Percentiles rank a stretch among this genome's conserved stretches.
These are phyloP conservation scores for Berkeleyomyces basicola DNA, from an alignment of 2,329 filamentous ascomycete species.

Conservation along the genomic window DNA sequence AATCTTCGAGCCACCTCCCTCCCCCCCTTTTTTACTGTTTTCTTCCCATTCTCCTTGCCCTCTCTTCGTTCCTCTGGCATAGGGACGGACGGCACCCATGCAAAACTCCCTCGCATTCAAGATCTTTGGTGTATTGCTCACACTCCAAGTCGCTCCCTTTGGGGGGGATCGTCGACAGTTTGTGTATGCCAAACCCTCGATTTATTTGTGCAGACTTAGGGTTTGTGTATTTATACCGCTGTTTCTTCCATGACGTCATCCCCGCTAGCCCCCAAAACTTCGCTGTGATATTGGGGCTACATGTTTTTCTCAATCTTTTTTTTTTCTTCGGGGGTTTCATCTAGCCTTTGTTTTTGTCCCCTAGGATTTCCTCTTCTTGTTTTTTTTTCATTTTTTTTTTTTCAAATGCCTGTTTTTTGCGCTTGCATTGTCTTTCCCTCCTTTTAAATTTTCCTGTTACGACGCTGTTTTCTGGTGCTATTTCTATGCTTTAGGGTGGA, in stretches of 20 bases:
- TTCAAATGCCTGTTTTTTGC: neutral
- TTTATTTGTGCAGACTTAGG: neutral
- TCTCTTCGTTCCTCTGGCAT: neutral
- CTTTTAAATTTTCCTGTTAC: neutral
- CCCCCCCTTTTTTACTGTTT: no score
- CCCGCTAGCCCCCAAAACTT: neutral
- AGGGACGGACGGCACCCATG: neutral
- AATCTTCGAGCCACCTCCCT: neutral
- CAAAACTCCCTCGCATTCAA: neutral
- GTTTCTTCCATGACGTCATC: slow-evolving; percentile 5
- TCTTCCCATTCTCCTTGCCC: neutral
- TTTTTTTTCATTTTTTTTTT: neutral
- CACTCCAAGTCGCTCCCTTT: neutral
- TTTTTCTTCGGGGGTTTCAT: no score
- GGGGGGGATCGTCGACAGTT: neutral
- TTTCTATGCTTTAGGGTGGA: neutral
- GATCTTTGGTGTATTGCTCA: neutral
- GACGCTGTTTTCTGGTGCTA: neutral
- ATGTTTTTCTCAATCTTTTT: neutral
- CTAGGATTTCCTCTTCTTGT: neutral
- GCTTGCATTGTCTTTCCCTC: neutral
- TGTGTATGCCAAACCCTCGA: neutral
- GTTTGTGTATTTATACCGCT: neutral
- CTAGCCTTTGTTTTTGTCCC: no score
- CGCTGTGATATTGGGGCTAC: neutral